Conservation (phyloP, 345 rosid species). For the Gossypium mustelinum region DNA sequence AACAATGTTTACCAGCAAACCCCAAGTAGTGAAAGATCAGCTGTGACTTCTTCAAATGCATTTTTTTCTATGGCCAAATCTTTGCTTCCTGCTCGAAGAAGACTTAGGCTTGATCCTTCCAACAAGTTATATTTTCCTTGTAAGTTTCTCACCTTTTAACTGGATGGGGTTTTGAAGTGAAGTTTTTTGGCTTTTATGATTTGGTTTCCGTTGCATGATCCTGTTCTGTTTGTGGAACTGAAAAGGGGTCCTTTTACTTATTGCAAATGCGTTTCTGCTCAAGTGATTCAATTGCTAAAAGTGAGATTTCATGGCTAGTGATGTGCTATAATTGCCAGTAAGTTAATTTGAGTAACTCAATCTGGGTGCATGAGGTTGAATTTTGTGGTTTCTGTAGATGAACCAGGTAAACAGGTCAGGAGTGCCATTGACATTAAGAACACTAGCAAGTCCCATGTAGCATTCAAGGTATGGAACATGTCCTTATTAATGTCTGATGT, state of each 20-base stretch:
- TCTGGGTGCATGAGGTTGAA: slow-evolving; percentile 10
- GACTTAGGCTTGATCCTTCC: slow-evolving; percentile 74
- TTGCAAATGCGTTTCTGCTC: neutral
- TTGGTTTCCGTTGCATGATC: slow-evolving; percentile 8
- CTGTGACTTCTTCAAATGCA: slow-evolving; percentile 28
- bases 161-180: neutral
- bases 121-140: slow-evolving; percentile 70
- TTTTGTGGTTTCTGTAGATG: slow-evolving; percentile 35
- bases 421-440: slow-evolving; percentile 67
- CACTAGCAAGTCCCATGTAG: slow-evolving; percentile 57
- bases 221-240: neutral
- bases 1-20: slow-evolving; percentile 27
- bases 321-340: neutral
- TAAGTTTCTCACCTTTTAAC: slow-evolving; percentile 22
- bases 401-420: slow-evolving; percentile 67
- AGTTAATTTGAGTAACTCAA: neutral
- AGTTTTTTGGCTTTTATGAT: neutral
- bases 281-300: neutral
- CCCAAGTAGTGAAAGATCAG: slow-evolving; percentile 32
- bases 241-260: neutral
- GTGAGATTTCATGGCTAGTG: neutral
- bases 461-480: slow-evolving; percentile 54
- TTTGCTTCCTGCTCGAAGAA: slow-evolving; percentile 59
- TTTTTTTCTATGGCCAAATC: slow-evolving; percentile 60
- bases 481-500: neutral